Percentiles rank a stretch among this genome's conserved stretches.
Evolutionary conservation across 2,329 filamentous ascomycete genomes (phyloP).

Genomic region (Colletotrichum caudatum): DNA sequence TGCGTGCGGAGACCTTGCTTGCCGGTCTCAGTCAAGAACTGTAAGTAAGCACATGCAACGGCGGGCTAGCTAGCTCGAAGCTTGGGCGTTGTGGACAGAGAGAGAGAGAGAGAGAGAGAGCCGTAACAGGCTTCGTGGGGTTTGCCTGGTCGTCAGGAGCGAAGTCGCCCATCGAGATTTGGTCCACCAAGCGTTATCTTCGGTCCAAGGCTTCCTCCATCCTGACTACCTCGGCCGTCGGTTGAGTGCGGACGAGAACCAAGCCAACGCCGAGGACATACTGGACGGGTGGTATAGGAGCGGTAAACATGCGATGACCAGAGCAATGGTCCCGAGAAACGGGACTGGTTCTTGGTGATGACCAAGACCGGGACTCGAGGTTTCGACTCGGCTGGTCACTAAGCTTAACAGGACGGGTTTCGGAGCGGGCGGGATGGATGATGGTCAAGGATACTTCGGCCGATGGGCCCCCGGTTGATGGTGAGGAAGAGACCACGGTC

Average conservation of each 20-base stretch:
- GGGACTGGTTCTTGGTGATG: not conserved
- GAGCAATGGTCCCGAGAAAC: conserved; percentile 18
- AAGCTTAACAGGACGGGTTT: not conserved
- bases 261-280: not conserved
- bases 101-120: not conserved
- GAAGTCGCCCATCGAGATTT: not conserved
- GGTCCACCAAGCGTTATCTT: not conserved
- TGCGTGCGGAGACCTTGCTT: not conserved
- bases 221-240: not conserved
- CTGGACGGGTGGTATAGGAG: not conserved
- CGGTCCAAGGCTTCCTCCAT: not conserved
- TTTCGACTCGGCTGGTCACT: not conserved
- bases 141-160: not conserved
- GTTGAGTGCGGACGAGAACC: not conserved
- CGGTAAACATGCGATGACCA: not conserved
- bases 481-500: conserved; percentile 1
- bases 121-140: conserved; percentile 11
- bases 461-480: not conserved
- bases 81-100: not conserved
- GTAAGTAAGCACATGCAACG: conserved; percentile 4
- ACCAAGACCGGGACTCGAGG: conserved; percentile 7
- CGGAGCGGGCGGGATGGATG: not conserved
- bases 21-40: conserved; percentile 13
- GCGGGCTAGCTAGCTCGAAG: no score
- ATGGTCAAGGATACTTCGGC: not conserved